These are phyloP conservation scores for Clohesyomyces aquaticus DNA, from an alignment of 495 filamentous ascomycete genomes.

Conservation along the genomic window DNA sequence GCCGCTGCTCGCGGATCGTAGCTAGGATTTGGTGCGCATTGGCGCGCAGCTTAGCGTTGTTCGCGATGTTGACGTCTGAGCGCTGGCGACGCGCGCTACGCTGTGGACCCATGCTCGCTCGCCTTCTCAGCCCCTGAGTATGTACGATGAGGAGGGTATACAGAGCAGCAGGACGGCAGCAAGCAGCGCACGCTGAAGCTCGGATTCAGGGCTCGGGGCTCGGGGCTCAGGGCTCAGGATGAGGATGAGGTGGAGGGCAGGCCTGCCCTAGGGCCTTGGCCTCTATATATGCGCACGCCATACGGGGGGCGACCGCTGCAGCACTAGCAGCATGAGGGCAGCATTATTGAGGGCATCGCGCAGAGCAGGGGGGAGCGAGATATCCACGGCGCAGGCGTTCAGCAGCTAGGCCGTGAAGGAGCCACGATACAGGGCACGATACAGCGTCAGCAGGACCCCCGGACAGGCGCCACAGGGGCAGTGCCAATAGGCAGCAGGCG, in stretches of 20 bases:
- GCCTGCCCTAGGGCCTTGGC: no score
- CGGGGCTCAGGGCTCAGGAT: no score
- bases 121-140: background rate
- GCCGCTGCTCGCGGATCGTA: constrained; percentile 1
- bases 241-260: no score
- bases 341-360: no score
- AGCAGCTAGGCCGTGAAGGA: background rate
- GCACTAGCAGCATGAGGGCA: background rate
- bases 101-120: background rate
- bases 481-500: background rate
- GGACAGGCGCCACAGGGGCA: background rate
- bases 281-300: background rate
- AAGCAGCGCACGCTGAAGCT: background rate
- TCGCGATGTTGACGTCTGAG: background rate
- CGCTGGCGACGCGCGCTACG: background rate
- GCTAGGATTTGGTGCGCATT: constrained; percentile 4
- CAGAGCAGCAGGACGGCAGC: no score
- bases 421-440: background rate
- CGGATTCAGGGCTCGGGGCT: background rate
- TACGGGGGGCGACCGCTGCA: background rate
- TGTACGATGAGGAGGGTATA: background rate
- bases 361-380: background rate
- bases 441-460: background rate
- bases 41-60: constrained; percentile 7
- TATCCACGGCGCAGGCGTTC: background rate